A percentile compares a stretch with the other conserved stretches of the same genome.
Conservation (phyloP, 306 rosid genomes). For the Hippophae tibetana region DNA sequence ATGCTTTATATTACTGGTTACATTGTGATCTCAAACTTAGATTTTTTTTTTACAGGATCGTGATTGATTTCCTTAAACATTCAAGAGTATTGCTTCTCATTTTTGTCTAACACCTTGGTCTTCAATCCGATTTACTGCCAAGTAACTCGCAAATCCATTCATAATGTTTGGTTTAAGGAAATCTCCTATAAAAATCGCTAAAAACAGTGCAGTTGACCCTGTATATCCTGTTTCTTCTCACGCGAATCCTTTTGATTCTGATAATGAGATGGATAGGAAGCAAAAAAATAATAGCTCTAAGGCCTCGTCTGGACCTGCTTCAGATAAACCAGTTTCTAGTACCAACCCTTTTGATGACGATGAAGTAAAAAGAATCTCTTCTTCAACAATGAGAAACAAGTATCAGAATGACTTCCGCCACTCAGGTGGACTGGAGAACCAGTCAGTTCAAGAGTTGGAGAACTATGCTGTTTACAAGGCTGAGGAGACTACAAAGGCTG, state of each 20-base stretch:
- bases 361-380: slow-evolving; percentile 31
- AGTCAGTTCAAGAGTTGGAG: slow-evolving; percentile 83
- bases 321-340: slow-evolving; percentile 27
- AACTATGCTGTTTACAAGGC: slow-evolving; percentile 76
- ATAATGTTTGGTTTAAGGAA: slow-evolving; percentile 67
- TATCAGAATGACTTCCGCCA: slow-evolving; percentile 69
- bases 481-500: slow-evolving; percentile 76
- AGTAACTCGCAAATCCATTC: slow-evolving; percentile 4
- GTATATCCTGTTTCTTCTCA: slow-evolving; percentile 38
- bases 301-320: slow-evolving; percentile 41
- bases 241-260: slow-evolving; percentile 61
- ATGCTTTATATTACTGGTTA: slow-evolving; percentile 13
- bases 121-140: slow-evolving; percentile 4
- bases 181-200: slow-evolving; percentile 50
- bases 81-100: not conserved
- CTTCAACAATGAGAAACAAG: slow-evolving; percentile 47
- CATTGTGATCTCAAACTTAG: slow-evolving; percentile 6
- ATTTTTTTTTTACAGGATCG: no score
- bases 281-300: slow-evolving; percentile 30
- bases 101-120: slow-evolving; percentile 5
- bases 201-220: slow-evolving; percentile 34
- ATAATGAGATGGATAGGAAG: slow-evolving; percentile 29
- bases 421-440: slow-evolving; percentile 76
- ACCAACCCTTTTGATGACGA: slow-evolving; percentile 68
- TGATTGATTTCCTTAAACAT: no score